Percentiles rank a stretch among this genome's conserved stretches.
Conservation (phyloP, 768 basidiomycete genomes). For the Bullera alba region DNA sequence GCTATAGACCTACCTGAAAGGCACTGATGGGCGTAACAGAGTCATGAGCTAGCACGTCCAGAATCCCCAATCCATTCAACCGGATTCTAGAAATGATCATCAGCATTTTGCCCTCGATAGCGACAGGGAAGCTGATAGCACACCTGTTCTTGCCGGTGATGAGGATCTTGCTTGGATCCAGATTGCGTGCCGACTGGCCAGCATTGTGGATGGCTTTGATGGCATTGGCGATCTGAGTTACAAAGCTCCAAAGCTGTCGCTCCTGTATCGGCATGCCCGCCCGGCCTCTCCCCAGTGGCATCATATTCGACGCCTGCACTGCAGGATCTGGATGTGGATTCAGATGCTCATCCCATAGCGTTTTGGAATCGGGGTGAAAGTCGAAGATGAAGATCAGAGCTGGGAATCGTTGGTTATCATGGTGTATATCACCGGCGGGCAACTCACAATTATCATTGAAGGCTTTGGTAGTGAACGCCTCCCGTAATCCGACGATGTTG, state of each 20-base stretch:
- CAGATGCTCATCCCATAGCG: slow-evolving; percentile 68
- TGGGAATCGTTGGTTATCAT: slow-evolving; percentile 37
- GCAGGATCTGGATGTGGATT: slow-evolving; percentile 43
- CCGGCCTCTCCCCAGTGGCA: slow-evolving; percentile 50
- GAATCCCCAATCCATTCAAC: slow-evolving; percentile 76
- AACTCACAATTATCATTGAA: slow-evolving; percentile 85
- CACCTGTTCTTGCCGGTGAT: slow-evolving; percentile 84
- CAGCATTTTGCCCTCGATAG: background rate
- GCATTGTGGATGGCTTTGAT: slow-evolving; percentile 78
- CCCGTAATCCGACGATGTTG: slow-evolving; percentile 69
- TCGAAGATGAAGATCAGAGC: slow-evolving; percentile 88
- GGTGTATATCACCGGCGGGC: background rate
- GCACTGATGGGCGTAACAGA: slow-evolving; percentile 9
- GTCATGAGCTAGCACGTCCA: slow-evolving; percentile 77
- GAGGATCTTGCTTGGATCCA: slow-evolving; percentile 81
- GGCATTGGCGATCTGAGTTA: slow-evolving; percentile 80
- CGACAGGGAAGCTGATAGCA: background rate
- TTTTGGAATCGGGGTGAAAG: slow-evolving; percentile 75
- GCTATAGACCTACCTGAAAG: slow-evolving; percentile 12
- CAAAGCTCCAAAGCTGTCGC: slow-evolving; percentile 81
- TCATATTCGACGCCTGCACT: slow-evolving; percentile 26
- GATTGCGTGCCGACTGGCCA: slow-evolving; percentile 68
- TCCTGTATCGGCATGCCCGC: slow-evolving; percentile 59
- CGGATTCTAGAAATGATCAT: slow-evolving; percentile 55
- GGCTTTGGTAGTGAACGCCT: slow-evolving; percentile 89